Percentiles rank a stretch among this genome's conserved stretches.
Evolutionary conservation across 1,284 basidiomycete genomes (phyloP).

Genomic region (Melampsora larici-populina): DNA sequence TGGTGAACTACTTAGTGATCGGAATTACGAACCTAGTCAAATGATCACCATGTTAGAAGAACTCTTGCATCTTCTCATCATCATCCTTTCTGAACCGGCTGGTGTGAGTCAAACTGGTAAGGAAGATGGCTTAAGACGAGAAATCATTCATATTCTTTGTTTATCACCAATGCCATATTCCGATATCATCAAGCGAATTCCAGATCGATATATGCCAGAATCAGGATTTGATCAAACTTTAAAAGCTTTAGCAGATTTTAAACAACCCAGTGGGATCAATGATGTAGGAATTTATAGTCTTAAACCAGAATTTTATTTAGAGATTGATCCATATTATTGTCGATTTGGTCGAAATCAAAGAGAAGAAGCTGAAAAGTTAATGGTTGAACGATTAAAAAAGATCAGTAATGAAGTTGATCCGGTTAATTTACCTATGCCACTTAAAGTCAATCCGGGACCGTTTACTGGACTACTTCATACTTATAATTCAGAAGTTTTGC

Average conservation of each 20-base stretch:
- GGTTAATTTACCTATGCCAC: constrained; percentile 69
- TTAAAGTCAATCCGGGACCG: constrained; percentile 66
- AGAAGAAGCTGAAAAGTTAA: constrained; percentile 81
- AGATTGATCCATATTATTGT: constrained; percentile 93
- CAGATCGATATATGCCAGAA: constrained; percentile 84
- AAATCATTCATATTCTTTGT: constrained; percentile 86
- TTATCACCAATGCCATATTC: constrained; percentile 85
- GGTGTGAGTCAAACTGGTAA: constrained; percentile 70
- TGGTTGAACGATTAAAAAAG: constrained; percentile 69
- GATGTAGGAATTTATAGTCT: constrained; percentile 85
- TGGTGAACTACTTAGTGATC: constrained; percentile 61
- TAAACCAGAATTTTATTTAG: constrained; percentile 73
- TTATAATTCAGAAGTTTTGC: constrained; percentile 66
- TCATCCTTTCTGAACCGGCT: constrained; percentile 77
- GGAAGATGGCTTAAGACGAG: constrained; percentile 68
- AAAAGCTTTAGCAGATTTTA: constrained; percentile 74
- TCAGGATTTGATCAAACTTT: constrained; percentile 78
- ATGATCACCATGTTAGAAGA: constrained; percentile 86
- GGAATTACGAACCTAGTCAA: constrained; percentile 68
- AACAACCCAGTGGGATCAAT: constrained; percentile 69
- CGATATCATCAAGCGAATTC: constrained; percentile 83
- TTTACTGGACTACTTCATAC: constrained; percentile 63
- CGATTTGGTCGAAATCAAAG: constrained; percentile 93
- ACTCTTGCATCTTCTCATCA: constrained; percentile 79
- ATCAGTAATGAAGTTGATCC: constrained; percentile 60